Evolutionary conservation across 805 yeast genomes (phyloP), one percentile per base, ranked within the genome.

Genomic region (Ascoidea rubescens): DNA sequence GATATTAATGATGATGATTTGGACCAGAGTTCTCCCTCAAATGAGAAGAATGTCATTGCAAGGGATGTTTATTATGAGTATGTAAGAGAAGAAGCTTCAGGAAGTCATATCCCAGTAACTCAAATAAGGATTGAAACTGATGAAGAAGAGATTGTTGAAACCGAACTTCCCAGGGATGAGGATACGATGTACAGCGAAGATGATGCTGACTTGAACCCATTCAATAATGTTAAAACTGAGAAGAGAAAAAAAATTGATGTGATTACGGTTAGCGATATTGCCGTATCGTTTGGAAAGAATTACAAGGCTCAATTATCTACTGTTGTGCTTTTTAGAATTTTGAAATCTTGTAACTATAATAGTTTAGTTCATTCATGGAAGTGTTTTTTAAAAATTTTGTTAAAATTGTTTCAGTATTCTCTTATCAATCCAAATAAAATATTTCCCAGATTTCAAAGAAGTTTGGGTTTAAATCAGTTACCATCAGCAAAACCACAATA

Each of bases 241-340:
- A 74, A 75, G 45, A 76, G 78, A 31, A 73, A 75, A 10, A 77
- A 74, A 16, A 71, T 72, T 4, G 57, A 60, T 3, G 58, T 52
- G 16, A 74, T 93, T 43, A 82, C 85, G 4, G 93, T 93, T 4
- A 83, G 95, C 61, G 89, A 87, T 53, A 68, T 80, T 51, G 79
- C 96, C 0, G 87, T 89, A 14, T 75, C 82, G 64, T 82, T 93
- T 62, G 99, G 99, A 5, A 74, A 84, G 49, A 93, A 89, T 61
- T 87, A 87, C 68, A 88, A 90, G 61, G 96, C 96, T 0, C 99
- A 95, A 62, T 69, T 91, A 55, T 84, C 96, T 10, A 75, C 89
- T 1, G 89, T 90, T 50, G 91, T 91, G 0, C 70, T 91, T 49
- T 89, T 91, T 71, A 73, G 95, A 56, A 77, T 91, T 37, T 67